Base-by-base conservation (phyloP, 2,329 filamentous ascomycete species). In the Pseudogymnoascus sp. region DNA sequence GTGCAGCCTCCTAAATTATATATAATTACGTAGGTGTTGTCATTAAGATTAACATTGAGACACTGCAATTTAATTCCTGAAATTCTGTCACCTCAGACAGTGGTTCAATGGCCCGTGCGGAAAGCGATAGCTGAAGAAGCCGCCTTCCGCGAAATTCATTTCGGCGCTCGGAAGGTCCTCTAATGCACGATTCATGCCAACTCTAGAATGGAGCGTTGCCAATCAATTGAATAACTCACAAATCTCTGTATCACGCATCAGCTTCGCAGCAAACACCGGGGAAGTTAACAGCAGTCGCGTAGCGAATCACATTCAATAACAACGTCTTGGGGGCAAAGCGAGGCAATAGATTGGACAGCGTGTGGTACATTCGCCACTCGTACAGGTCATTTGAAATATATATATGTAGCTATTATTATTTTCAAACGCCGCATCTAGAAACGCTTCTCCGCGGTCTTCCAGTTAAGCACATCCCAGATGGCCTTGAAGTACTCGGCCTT, bases 401-500 rank as follows among this genome's bases (percentile, higher is more conserved):
- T 59, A 43, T 59, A 37, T 41, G 37, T 38, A 59, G 9, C 57
- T 43, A 59, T 37, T 59, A 25, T 37, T 75, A n/a, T 65, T 79
- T 78, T 54, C 47, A 33, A 2, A 54, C 14, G 47, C 28, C 47
- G 47, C n/a, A 54, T 54, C 67, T 78, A 77, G 72, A 90, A 91
- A 66, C 90, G 85, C 81, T 87, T 85, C 74, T 89, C 86, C 47
- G 91, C 92, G 33, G 88, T 85, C 84, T 92, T 91, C 92, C 92
- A 97, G 86, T 96, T 96, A 75, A 96, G 80, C 58, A 96, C 92
- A 68, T 96, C 90, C 92, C 92, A 96, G 74, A 96, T 88, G 63
- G 90, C 90, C 70, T 84, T 84, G 77, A 96, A 96, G 82, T 96
- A 96, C 79, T 96, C 92, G 62, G 88, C 92, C 86, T 96, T 96